These are phyloP conservation scores for Trifolium dubium DNA, from an alignment of 306 rosid species.

Conservation along the genomic window DNA sequence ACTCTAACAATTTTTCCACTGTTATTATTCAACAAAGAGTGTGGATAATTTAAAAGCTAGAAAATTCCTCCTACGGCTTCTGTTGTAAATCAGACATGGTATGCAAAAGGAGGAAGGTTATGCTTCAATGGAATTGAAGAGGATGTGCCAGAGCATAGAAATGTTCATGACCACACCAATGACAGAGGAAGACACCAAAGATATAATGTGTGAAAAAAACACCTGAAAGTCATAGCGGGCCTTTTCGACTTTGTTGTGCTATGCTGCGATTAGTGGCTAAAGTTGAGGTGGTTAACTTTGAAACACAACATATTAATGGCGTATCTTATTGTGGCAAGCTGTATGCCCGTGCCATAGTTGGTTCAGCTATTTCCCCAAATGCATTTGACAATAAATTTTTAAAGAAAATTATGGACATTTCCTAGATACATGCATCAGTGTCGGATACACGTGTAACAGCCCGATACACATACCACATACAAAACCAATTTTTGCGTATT, in stretches of 20 bases:
- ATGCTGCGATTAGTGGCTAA: background rate
- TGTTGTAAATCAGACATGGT: background rate
- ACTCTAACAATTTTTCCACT: background rate
- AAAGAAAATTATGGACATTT: background rate
- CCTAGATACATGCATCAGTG: background rate
- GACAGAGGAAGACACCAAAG: constrained; percentile 1
- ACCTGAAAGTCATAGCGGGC: background rate
- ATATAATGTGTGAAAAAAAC: background rate
- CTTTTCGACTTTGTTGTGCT: background rate
- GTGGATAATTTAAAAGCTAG: background rate
- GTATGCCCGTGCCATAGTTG: background rate
- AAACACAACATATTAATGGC: background rate
- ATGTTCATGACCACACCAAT: background rate
- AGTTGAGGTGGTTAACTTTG: background rate
- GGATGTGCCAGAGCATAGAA: background rate
- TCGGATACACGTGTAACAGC: background rate
- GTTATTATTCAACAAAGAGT: background rate
- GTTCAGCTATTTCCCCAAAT: constrained; percentile 20
- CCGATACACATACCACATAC: background rate
- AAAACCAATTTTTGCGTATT: background rate
- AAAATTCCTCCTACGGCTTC: background rate
- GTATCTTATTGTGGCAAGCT: background rate
- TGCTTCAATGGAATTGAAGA: background rate
- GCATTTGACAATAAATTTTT: background rate
- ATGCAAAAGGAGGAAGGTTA: constrained; percentile 1